Evolutionary conservation across 345 rosid species (phyloP), one percentile per base, ranked within the genome.

Genomic region (Draba incana): DNA sequence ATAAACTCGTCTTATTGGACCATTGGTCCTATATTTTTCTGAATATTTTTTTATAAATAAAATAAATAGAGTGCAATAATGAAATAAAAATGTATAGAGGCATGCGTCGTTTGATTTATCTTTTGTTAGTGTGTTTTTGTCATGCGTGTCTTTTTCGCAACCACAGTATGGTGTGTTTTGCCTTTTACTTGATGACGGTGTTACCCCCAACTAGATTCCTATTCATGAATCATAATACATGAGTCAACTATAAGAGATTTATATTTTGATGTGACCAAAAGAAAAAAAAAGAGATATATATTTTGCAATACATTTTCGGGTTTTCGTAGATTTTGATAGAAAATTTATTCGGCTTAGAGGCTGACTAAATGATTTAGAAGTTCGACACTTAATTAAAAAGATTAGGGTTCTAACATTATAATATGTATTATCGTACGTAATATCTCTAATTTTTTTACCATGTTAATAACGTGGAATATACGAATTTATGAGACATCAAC

Each of bases 81-180:
- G 57, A 44, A 56, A 23, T 13, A 49, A 14, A 53, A 58, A 35
- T 53, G 47, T 10, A 38, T 59, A 38, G 30, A 68, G 35, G 74
- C 78, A 75, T 75, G 78, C 78, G 78, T 68, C 46, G 56, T 75
- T 54, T 38, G 58, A 45, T 52, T 52, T 54, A 14, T 74, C 72
- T 60, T 64, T 74, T 35, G 62, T 10, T 74, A 60, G 67, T 74
- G 72, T 59, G 53, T 12, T 35, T 12, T 11, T 27, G 74, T 53
- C 78, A 68, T 64, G 78, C 78, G 64, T 62, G 69, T 68, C 78
- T 75, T 62, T 73, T 54, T 54, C 52, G 45, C 52, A 62, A 67
- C 69, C 61, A 68, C 64, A 75, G 64, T 68, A 30, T 68, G 63
- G 38, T 47, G 54, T 67, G 69, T 54, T 55, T 68, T 15, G 39